Evolutionary conservation across 805 yeast species (phyloP).

Genomic region (Barnettozyma pratensis): DNA sequence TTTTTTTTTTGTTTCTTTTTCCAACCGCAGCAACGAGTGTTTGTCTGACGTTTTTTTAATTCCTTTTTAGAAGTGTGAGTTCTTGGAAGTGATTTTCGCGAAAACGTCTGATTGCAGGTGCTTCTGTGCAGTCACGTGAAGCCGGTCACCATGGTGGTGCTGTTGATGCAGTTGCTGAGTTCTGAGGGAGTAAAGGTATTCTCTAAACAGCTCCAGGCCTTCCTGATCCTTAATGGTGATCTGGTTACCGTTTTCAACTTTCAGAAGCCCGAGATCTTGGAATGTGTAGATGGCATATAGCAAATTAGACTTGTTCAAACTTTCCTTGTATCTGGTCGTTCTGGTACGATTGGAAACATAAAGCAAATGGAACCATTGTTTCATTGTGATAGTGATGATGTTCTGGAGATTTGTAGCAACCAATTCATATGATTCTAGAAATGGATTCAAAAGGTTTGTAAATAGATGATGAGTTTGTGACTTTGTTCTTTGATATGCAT

Average conservation of each 20-base stretch:
- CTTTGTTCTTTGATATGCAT: background rate
- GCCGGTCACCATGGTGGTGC: no score
- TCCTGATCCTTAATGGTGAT: constrained; percentile 13
- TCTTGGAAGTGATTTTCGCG: background rate
- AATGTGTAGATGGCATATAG: constrained; percentile 18
- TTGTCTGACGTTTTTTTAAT: no score
- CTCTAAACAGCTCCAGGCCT: constrained; percentile 3
- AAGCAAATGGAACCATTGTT: constrained; percentile 19
- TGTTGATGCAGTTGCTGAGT: background rate
- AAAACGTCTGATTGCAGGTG: background rate
- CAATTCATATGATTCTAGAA: constrained; percentile 21
- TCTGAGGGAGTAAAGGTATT: constrained; percentile 12
- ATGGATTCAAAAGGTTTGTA: constrained; percentile 15
- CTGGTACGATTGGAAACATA: constrained; percentile 10
- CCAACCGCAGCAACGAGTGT: no score
- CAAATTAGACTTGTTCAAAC: constrained; percentile 20
- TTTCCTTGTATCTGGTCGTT: constrained; percentile 16
- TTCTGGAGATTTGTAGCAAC: constrained; percentile 13
- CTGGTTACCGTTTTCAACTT: constrained; percentile 9
- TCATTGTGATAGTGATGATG: constrained; percentile 13
- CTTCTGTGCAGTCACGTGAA: no score
- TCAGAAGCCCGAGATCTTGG: constrained; percentile 16
- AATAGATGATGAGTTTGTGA: constrained; percentile 4
- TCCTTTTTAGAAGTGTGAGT: background rate
- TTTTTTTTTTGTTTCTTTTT: background rate